These are phyloP conservation scores for Dentiscutata heterogama DNA, from an alignment of 371 early-diverging fungal genomes.

Conservation along the genomic window DNA sequence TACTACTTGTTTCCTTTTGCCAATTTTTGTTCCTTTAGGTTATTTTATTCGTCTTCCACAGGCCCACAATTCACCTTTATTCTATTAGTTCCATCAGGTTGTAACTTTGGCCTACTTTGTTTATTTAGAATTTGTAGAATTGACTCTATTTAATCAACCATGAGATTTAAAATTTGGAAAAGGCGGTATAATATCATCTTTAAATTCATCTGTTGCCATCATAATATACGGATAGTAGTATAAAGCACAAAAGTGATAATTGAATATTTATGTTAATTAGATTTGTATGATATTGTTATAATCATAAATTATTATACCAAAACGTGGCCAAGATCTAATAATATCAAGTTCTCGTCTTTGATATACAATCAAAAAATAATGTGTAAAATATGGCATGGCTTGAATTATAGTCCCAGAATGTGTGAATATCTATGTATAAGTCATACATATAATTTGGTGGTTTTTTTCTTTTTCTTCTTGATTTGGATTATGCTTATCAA, in stretches of 20 bases:
- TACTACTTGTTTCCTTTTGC: slow-evolving; percentile 28
- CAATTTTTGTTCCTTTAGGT: slow-evolving; percentile 2
- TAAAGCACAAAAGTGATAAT: neutral
- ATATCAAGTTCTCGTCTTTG: neutral
- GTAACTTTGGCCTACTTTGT: neutral
- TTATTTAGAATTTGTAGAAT: neutral
- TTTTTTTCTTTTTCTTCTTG: neutral
- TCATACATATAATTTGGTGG: neutral
- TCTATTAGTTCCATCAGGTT: neutral
- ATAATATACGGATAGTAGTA: neutral
- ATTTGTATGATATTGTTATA: neutral
- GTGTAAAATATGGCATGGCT: neutral
- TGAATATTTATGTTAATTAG: neutral
- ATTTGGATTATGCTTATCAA: slow-evolving; percentile 20
- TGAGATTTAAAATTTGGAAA: neutral
- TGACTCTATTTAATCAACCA: neutral
- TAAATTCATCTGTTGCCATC: neutral
- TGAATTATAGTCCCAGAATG: neutral
- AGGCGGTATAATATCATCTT: neutral
- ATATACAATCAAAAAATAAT: slow-evolving; percentile 5
- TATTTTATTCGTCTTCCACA: neutral
- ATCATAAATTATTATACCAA: neutral
- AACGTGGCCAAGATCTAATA: neutral
- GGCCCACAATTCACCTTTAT: neutral
- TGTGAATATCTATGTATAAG: slow-evolving; percentile 1